Conservation (phyloP, 768 basidiomycete genomes). For the Boletus edulis region DNA sequence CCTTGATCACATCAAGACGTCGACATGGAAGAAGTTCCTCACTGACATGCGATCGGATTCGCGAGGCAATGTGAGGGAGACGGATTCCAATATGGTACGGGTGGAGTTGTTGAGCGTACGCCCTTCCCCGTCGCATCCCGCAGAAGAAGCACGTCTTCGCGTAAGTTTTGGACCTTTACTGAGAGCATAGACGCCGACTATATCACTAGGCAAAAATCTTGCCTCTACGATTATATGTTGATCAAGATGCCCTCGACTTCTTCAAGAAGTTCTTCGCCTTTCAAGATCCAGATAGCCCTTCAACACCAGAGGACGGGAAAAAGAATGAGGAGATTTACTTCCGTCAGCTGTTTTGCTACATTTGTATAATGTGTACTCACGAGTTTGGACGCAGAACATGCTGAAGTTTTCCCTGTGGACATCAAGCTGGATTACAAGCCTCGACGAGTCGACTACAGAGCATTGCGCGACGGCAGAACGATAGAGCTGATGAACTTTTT, state of each 20-base stretch:
- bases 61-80: constrained; percentile 85
- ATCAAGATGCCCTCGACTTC: constrained; percentile 98
- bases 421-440: constrained; percentile 98
- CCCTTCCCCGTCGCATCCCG: constrained; percentile 63
- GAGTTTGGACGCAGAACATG: constrained; percentile 59
- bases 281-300: constrained; percentile 52
- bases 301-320: constrained; percentile 31
- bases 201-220: constrained; percentile 74
- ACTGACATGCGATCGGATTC: constrained; percentile 83
- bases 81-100: constrained; percentile 91
- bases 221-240: constrained; percentile 89
- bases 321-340: constrained; percentile 60
- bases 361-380: constrained; percentile 6
- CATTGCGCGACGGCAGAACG: constrained; percentile 84
- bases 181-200: background rate
- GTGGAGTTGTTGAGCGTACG: constrained; percentile 74
- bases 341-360: constrained; percentile 46
- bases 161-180: constrained; percentile 28
- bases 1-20: constrained; percentile 95
- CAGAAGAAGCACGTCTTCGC: constrained; percentile 76
- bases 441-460: constrained; percentile 91
- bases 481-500: constrained; percentile 99
- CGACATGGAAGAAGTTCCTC: constrained; percentile 97
- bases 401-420: constrained; percentile 93
- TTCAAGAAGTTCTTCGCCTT: constrained; percentile 96